Evolutionary conservation across 2,329 filamentous ascomycete genomes (phyloP).

Genomic region (Dryadomyces sulphureus): DNA sequence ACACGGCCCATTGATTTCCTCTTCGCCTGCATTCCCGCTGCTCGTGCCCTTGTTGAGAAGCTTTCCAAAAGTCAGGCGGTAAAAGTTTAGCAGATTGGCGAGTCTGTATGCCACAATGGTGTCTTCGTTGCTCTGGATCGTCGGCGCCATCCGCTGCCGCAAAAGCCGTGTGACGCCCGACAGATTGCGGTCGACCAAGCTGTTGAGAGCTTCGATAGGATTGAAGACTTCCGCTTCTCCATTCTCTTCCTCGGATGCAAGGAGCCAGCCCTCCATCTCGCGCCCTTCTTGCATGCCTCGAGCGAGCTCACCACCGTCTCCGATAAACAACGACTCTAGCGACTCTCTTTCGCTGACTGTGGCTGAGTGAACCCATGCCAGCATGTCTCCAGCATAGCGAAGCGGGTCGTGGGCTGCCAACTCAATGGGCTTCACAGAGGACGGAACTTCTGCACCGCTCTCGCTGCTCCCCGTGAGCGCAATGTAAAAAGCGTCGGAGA

Average conservation of each 20-base stretch:
- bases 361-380: conserved; percentile 91
- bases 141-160: conserved; percentile 80
- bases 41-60: conserved; percentile 41
- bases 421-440: conserved; percentile 78
- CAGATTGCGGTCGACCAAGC: conserved; percentile 76
- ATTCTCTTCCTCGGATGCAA: conserved; percentile 42
- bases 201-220: conserved; percentile 64
- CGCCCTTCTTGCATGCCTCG: conserved; percentile 67
- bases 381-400: conserved; percentile 90
- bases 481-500: conserved; percentile 79
- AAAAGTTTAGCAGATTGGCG: conserved; percentile 79
- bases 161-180: conserved; percentile 68
- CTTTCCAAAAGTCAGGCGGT: conserved; percentile 69
- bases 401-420: conserved; percentile 83
- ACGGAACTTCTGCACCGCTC: conserved; percentile 24
- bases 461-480: conserved; percentile 57
- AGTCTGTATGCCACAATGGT: conserved; percentile 80
- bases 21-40: background rate
- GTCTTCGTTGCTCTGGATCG: conserved; percentile 85
- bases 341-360: conserved; percentile 89
- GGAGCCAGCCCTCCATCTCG: conserved; percentile 72
- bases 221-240: conserved; percentile 51
- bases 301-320: conserved; percentile 77
- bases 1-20: conserved; percentile 31
- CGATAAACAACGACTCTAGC: conserved; percentile 79